Percentiles rank a stretch among this genome's conserved stretches.
Conservation (phyloP, 148 eudicot genomes). For the Cornus controversa region DNA sequence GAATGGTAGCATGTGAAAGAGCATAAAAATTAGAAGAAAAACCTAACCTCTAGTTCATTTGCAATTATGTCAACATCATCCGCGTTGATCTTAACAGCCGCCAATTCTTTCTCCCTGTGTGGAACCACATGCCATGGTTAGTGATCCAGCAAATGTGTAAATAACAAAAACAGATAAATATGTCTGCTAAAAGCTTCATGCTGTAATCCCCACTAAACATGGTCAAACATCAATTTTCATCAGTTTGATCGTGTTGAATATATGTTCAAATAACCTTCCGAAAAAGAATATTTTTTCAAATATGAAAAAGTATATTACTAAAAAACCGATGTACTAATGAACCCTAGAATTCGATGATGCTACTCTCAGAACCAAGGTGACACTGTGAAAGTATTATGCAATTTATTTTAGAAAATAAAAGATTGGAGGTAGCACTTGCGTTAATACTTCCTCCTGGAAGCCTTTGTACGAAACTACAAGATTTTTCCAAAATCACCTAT, state of each 20-base stretch:
- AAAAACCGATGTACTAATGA: not conserved
- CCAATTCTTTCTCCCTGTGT: slow-evolving; percentile 84
- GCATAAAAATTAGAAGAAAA: no score
- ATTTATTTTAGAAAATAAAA: not conserved
- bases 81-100: slow-evolving; percentile 90
- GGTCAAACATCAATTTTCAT: not conserved
- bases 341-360: not conserved
- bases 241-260: not conserved
- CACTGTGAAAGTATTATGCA: not conserved
- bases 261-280: not conserved
- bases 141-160: not conserved
- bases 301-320: not conserved
- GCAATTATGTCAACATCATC: slow-evolving; percentile 88
- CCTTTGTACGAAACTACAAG: not conserved
- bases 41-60: slow-evolving; percentile 82
- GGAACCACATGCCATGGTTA: not conserved
- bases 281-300: not conserved
- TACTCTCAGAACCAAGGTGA: not conserved
- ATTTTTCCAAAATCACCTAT: not conserved
- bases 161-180: not conserved
- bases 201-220: not conserved
- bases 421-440: not conserved
- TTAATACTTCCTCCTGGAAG: not conserved
- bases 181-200: not conserved
- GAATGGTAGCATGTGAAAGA: not conserved